Conservation (phyloP, 2,329 filamentous ascomycete species). For the Cercospora citrullina region DNA sequence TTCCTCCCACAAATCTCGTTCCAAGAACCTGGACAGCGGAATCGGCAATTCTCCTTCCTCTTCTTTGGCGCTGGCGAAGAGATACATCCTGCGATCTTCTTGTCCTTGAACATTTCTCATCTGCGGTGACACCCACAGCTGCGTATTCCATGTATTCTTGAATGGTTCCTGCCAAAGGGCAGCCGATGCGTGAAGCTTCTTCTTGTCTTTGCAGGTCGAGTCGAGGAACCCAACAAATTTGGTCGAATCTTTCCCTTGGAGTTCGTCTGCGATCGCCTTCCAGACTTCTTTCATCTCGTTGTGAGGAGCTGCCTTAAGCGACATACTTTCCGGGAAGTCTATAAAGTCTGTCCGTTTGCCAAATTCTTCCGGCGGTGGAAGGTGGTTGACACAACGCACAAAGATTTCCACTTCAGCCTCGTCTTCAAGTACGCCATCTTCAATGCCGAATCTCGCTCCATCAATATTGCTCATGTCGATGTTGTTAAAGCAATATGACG, state of each 20-base stretch:
- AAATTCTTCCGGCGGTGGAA: not conserved
- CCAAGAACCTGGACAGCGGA: not conserved
- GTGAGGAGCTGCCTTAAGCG: not conserved
- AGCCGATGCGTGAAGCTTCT: not conserved
- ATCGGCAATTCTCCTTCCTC: not conserved
- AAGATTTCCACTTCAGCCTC: not conserved
- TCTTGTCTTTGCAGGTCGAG: not conserved
- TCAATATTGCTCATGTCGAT: not conserved
- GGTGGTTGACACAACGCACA: constrained; percentile 8
- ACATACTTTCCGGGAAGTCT: not conserved
- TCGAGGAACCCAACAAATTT: not conserved
- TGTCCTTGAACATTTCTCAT: not conserved
- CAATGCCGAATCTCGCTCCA: not conserved
- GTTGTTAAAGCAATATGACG: constrained; percentile 8
- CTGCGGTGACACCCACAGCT: constrained; percentile 5
- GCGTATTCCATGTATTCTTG: not conserved
- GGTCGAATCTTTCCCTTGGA: not conserved
- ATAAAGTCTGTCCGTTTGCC: not conserved
- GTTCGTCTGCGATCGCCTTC: not conserved
- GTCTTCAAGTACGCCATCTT: not conserved
- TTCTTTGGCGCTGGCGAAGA: not conserved
- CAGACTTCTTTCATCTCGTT: not conserved
- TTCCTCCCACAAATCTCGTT: not conserved
- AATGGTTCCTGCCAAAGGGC: not conserved
- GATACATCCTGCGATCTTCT: not conserved